Evolutionary conservation across 257 asterid species (phyloP).

Genomic region (Ilex aquifolium): DNA sequence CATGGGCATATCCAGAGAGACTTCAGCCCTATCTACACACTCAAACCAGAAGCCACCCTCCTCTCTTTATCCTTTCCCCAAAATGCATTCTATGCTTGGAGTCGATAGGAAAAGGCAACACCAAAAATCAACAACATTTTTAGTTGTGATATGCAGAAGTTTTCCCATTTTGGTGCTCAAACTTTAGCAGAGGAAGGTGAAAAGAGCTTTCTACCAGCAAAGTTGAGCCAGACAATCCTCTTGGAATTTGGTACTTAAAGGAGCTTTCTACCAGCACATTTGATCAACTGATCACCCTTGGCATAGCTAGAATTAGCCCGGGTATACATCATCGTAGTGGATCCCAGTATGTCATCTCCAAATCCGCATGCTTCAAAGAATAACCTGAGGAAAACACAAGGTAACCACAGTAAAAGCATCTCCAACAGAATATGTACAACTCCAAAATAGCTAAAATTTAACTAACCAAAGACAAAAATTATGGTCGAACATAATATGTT

Average conservation of each 20-base stretch:
- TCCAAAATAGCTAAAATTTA: not conserved
- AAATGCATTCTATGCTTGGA: too few relatives aligned
- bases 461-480: not conserved
- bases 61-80: too few relatives aligned
- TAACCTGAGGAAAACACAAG: conserved; percentile 27
- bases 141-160: not conserved
- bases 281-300: conserved; percentile 23
- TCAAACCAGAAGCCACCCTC: too few relatives aligned
- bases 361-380: conserved; percentile 75
- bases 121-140: not conserved
- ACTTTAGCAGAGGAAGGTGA: not conserved
- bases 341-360: conserved; percentile 58
- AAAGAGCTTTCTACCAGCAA: not conserved
- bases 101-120: not conserved
- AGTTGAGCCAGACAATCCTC: not conserved
- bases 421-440: not conserved
- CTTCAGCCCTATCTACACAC: too few relatives aligned
- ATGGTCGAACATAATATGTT: not conserved
- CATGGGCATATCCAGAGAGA: too few relatives aligned
- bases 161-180: not conserved
- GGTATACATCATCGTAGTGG: conserved; percentile 84
- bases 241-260: conserved; percentile 16
- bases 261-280: conserved; percentile 59
- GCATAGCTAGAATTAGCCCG: conserved; percentile 24
- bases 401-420: not conserved